Conservation (phyloP, 75 land plant genomes). For the Chamaecyparis obtusa region DNA sequence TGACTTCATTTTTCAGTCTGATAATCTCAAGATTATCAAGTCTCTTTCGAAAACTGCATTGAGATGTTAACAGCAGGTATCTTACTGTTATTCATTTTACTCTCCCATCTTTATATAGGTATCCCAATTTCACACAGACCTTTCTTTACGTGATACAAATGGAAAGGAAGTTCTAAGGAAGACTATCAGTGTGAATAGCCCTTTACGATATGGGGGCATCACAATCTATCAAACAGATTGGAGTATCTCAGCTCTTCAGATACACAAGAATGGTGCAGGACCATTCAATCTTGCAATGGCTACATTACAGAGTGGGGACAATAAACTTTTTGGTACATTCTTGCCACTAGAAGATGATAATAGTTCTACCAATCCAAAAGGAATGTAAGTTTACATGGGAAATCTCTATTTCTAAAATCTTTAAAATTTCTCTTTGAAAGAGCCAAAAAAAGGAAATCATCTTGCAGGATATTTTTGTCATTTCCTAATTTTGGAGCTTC, state of each 20-base stretch:
- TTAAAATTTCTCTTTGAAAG: background rate
- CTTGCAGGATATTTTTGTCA: background rate
- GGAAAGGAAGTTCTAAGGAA: constrained; percentile 71
- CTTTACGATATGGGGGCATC: constrained; percentile 83
- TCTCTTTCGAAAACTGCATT: background rate
- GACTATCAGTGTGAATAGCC: constrained; percentile 94
- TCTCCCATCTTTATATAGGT: constrained; percentile 43
- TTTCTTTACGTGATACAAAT: constrained; percentile 51
- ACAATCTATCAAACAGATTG: constrained; percentile 98
- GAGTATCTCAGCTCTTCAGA: constrained; percentile 86
- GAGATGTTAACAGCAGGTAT: background rate
- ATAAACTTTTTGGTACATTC: constrained; percentile 92
- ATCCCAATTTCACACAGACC: constrained; percentile 80
- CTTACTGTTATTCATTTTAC: background rate
- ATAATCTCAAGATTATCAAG: background rate
- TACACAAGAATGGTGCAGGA: constrained; percentile 73
- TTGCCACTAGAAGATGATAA: constrained; percentile 62
- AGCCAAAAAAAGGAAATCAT: background rate
- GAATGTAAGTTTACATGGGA: constrained; percentile 65
- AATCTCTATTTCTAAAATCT: constrained; percentile 4
- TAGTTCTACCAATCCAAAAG: constrained; percentile 66
- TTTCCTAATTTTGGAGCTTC: constrained; percentile 4
- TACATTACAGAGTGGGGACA: constrained; percentile 82
- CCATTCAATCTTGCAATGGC: constrained; percentile 96
- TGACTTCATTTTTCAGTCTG: background rate